Evolutionary conservation across 257 asterid genomes (phyloP).

Genomic region (Asclepias syriaca): DNA sequence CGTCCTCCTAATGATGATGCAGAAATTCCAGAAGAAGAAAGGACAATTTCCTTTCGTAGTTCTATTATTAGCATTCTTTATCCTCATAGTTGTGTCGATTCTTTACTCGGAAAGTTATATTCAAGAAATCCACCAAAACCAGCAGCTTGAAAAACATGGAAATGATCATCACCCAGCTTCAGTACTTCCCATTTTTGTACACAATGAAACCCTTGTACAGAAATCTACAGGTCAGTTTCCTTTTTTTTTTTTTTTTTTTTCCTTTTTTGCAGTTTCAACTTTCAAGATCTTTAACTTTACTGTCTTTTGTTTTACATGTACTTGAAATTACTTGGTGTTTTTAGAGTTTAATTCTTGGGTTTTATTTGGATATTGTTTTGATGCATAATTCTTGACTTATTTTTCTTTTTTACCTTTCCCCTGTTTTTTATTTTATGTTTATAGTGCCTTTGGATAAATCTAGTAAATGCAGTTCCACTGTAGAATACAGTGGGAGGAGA

Average conservation of each 20-base stretch:
- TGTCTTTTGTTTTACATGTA: neutral
- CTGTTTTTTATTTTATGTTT: slow-evolving; percentile 8
- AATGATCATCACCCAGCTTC: slow-evolving; percentile 20
- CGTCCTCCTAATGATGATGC: slow-evolving; percentile 28
- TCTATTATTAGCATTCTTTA: slow-evolving; percentile 29
- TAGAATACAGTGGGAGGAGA: slow-evolving; percentile 63
- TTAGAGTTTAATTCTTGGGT: neutral
- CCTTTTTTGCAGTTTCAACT: neutral
- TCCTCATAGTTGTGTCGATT: slow-evolving; percentile 47
- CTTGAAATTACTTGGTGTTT: neutral
- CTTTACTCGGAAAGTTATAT: slow-evolving; percentile 53
- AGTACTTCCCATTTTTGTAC: slow-evolving; percentile 21
- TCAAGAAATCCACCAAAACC: slow-evolving; percentile 37
- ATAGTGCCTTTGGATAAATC: slow-evolving; percentile 51
- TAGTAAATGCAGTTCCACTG: slow-evolving; percentile 57
- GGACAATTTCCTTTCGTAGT: slow-evolving; percentile 54
- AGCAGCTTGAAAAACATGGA: neutral
- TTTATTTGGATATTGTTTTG: neutral
- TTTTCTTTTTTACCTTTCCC: neutral
- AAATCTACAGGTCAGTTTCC: slow-evolving; percentile 36
- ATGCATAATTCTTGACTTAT: neutral
- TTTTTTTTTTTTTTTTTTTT: neutral
- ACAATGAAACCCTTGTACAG: slow-evolving; percentile 26
- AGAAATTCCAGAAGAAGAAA: slow-evolving; percentile 62
- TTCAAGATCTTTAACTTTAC: slow-evolving; percentile 10